Percentiles rank a stretch among this genome's conserved stretches.
These are phyloP conservation scores for Eucalyptus virginea DNA, from an alignment of 345 rosid genomes.

Conservation along the genomic window DNA sequence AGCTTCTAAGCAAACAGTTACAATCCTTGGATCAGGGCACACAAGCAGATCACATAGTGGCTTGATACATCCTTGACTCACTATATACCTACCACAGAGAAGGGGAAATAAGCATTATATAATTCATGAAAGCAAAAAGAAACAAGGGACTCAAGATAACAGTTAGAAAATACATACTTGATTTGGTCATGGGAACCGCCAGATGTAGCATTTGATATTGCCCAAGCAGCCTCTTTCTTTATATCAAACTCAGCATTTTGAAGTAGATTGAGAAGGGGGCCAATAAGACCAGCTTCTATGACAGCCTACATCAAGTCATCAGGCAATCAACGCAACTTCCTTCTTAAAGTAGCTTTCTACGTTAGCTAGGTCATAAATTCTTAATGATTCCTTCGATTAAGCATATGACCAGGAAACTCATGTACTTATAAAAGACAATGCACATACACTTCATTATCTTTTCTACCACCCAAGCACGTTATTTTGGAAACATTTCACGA, in stretches of 20 bases:
- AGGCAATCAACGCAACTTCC: background rate
- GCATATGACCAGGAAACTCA: background rate
- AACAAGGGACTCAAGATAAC: background rate
- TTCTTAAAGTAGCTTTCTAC: background rate
- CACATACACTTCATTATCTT: background rate
- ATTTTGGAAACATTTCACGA: background rate
- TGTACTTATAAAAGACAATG: background rate
- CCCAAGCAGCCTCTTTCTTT: conserved; percentile 98
- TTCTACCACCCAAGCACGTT: background rate
- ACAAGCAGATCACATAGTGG: conserved; percentile 75
- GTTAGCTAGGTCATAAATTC: background rate
- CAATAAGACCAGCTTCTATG: conserved; percentile 54
- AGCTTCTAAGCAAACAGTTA: conserved; percentile 57
- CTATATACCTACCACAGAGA: conserved; percentile 26
- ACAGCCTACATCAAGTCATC: conserved; percentile 35
- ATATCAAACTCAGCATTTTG: conserved; percentile 82
- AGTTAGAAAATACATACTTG: conserved; percentile 29
- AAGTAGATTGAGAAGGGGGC: conserved; percentile 59
- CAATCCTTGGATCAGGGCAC: conserved; percentile 81
- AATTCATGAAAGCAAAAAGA: background rate
- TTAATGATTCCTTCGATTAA: background rate
- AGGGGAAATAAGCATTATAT: background rate
- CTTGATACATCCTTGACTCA: conserved; percentile 68
- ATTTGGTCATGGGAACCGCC: conserved; percentile 85
- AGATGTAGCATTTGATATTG: conserved; percentile 89